These are phyloP conservation scores for Tetrapyrgos nigripes DNA, from an alignment of 1,284 basidiomycete genomes.

Conservation along the genomic window DNA sequence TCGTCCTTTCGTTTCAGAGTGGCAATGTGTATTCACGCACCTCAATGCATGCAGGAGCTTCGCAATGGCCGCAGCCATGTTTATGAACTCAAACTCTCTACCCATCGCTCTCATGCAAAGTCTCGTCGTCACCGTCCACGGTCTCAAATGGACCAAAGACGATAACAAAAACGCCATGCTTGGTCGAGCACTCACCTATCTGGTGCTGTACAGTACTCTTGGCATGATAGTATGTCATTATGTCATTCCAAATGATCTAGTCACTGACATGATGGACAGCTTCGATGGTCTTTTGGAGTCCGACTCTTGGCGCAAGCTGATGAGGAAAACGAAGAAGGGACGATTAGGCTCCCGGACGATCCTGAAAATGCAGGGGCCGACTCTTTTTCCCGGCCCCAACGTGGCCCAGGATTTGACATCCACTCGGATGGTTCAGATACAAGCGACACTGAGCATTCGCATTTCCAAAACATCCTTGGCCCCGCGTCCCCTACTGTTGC, in stretches of 20 bases:
- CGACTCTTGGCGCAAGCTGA: constrained; percentile 79
- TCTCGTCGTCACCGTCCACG: constrained; percentile 85
- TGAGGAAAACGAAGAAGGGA: constrained; percentile 37
- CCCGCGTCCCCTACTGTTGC: too few relatives aligned
- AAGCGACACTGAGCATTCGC: constrained; percentile 17
- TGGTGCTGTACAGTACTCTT: constrained; percentile 91
- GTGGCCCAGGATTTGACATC: too few relatives aligned
- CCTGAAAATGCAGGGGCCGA: constrained; percentile 18
- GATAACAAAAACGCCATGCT: constrained; percentile 90
- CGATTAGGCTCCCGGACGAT: constrained; percentile 27
- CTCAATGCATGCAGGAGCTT: constrained; percentile 65
- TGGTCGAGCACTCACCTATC: constrained; percentile 90
- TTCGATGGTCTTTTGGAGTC: constrained; percentile 93
- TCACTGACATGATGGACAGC: constrained; percentile 42
- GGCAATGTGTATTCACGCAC: neutral
- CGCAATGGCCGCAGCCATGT: constrained; percentile 85
- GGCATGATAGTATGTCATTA: constrained; percentile 82
- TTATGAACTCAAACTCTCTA: constrained; percentile 93
- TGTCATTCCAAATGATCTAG: neutral
- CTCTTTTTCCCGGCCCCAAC: neutral
- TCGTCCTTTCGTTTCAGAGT: neutral
- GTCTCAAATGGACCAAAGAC: constrained; percentile 82
- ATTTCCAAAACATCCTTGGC: too few relatives aligned
- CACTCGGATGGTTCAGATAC: too few relatives aligned
- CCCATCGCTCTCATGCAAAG: constrained; percentile 94